phyloP scores from a whole-genome alignment of 495 filamentous ascomycete genomes.

The Annulohypoxylon stygium region DNA sequence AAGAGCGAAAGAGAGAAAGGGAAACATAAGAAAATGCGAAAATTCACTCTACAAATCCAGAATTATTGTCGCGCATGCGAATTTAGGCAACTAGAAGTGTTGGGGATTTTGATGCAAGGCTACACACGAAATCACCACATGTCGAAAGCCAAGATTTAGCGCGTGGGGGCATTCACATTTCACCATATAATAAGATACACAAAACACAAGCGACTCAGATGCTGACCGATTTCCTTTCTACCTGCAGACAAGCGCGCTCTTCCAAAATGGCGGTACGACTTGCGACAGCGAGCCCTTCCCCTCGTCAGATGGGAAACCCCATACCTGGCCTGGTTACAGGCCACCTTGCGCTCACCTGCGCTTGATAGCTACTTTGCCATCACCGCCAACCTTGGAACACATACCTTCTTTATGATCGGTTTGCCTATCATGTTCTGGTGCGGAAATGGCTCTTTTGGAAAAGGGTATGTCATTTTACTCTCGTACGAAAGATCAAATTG shows the following conservation, averaged over 20 bases:
- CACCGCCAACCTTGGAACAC: slow-evolving; percentile 96
- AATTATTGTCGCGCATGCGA: slow-evolving; percentile 1
- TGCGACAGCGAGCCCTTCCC: slow-evolving; percentile 85
- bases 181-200: background rate
- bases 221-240: slow-evolving; percentile 24
- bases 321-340: slow-evolving; percentile 88
- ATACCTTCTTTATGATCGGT: slow-evolving; percentile 98
- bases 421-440: slow-evolving; percentile 97
- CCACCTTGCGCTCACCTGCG: slow-evolving; percentile 77
- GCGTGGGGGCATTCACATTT: background rate
- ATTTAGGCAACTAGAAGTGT: background rate
- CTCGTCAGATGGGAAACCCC: slow-evolving; percentile 95
- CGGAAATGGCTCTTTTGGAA: slow-evolving; percentile 81
- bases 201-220: background rate
- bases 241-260: slow-evolving; percentile 81
- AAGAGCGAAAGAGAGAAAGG: background rate
- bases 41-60: background rate
- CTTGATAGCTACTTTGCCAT: slow-evolving; percentile 97
- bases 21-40: background rate
- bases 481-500: background rate
- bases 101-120: background rate
- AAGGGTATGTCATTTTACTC: slow-evolving; percentile 72
- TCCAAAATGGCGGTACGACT: slow-evolving; percentile 87
- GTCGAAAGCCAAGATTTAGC: background rate
- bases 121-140: background rate